Evolutionary conservation across 352 stramenopile genomes (phyloP), one percentile per base, ranked within the genome.

Genomic region (Phytopythium boreale): DNA sequence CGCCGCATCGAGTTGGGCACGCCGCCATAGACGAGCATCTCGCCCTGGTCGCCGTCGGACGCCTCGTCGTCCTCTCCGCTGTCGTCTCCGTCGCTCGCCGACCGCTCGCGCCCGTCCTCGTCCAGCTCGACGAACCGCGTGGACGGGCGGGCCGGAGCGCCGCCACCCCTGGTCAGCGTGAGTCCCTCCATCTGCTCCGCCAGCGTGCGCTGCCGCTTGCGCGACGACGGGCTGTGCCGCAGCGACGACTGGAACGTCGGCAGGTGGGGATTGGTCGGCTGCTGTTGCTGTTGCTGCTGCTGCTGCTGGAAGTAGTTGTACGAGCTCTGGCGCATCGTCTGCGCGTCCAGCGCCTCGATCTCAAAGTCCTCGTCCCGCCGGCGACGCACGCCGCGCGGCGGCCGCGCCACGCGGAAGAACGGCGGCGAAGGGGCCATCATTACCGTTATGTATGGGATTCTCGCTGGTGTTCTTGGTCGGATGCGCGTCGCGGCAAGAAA

Each of bases 261-360:
- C 31, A 56, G 58, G 26, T 31, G 64, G 20, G 63, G 22, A 63
- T 29, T 19, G 26, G 43, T 27, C 44, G n/a, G 22, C 1, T 37
- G 17, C 26, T 22, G 49, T 55, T 27, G 26, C 60, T 44, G 44
- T 26, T 20, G 55, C 34, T 27, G 31, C n/a, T 62, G 56, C 47
- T 82, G 67, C 24, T 65, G 79, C 50, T 89, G 77, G 46, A 89
- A 89, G 71, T 84, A 89, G 61, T 88, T 89, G 70, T 89, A 88
- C 49, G 80, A 76, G 60, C 66, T 85, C 61, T 89, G 82, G 7
- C 80, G 79, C 80, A 92, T 89, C 1, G 83, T 82, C 43, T 79
- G 67, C 41, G 82, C 87, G 60, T 89, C 82, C 59, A 91, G 64
- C 49, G 88, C 76, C 65, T 89, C 78, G 53, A 91, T 84, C 62